Base-by-base conservation (phyloP, 176 grass and related monocot species). In the Lolium rigidum region DNA sequence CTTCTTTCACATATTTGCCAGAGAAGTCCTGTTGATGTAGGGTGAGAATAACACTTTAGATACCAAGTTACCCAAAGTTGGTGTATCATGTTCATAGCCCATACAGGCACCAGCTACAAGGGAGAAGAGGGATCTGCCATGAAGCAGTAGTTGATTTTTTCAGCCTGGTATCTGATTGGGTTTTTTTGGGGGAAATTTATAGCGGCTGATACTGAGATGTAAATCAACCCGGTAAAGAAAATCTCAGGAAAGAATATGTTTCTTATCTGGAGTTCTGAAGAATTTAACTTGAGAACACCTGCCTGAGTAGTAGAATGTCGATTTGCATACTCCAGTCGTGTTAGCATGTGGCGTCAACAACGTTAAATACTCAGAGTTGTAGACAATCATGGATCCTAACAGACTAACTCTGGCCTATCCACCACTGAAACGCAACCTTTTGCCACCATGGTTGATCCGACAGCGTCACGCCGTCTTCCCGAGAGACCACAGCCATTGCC, bases 41-140 rank as follows among this genome's bases (percentile, higher is more conserved):
- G 21, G 31, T 35, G 84, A 47, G 52, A 9, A 9, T 51, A 86
- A 49, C 10, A 51, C 64, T 83, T 20, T 79, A 52, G 44, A 44
- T 63, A 6, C 22, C 25, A 2, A 16, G 43, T 28, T 14, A 39
- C 17, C 38, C 67, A 64, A 16, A 78, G 43, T 14, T 46, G 58
- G 10, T 54, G n/a, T 22, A 43, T 71, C 46, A 49, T 90, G 47
- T 87, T 58, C 46, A 74, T 90, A 90, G 73, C 41, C 43, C 62
- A 54, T 58, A 63, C 78, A 78, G 2, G 70, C 70, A 79, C 26
- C 59, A 38, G 24, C 24, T 80, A 28, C 59, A 68, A 48, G 37
- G 68, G 57, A 56, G 66, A 74, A 55, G 48, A 57, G 1, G 18
- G 22, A 5, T 37, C 73, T 82, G n/a, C 54, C 62, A 28, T 65